These are phyloP conservation scores for Teratosphaeria pseudoeucalypti DNA, from an alignment of 2,329 filamentous ascomycete species.

Conservation along the genomic window DNA sequence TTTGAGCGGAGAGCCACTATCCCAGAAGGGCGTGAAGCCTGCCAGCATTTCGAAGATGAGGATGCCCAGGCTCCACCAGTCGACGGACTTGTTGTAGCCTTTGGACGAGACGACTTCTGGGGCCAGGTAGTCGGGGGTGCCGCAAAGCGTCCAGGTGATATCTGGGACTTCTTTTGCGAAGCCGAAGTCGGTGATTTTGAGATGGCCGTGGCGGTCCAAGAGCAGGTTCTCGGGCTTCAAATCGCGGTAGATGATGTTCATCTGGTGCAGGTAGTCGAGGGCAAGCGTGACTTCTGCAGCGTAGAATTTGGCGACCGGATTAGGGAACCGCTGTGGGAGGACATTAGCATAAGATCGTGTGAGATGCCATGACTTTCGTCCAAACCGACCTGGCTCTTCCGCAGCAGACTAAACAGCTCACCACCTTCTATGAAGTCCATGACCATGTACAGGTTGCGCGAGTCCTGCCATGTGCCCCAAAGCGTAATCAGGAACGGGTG, in stretches of 20 bases:
- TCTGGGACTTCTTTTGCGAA: conserved; percentile 97
- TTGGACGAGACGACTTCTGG: conserved; percentile 98
- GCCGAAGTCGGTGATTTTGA: conserved; percentile 90
- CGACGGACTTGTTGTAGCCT: conserved; percentile 98
- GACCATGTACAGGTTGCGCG: conserved; percentile 96
- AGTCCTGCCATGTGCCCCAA: conserved; percentile 97
- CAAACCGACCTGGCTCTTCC: conserved; percentile 75
- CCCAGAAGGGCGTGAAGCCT: conserved; percentile 98
- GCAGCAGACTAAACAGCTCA: conserved; percentile 86
- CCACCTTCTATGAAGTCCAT: conserved; percentile 99
- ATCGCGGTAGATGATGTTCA: conserved; percentile 96
- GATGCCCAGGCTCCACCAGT: conserved; percentile 99
- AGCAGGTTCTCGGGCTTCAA: conserved; percentile 92
- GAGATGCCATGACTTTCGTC: not conserved
- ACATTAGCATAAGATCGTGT: not conserved
- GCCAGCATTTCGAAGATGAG: conserved; percentile 99
- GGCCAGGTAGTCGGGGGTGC: conserved; percentile 92
- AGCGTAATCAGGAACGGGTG: conserved; percentile 96
- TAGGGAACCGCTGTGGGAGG: conserved; percentile 77
- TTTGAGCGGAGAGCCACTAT: conserved; percentile 93
- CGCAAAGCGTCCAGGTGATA: conserved; percentile 98
- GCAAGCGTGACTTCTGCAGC: conserved; percentile 94
- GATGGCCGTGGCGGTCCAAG: conserved; percentile 75
- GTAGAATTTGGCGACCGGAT: conserved; percentile 98
- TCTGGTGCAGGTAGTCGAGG: conserved; percentile 85